A percentile compares a stretch with the other conserved stretches of the same genome.
phyloP scores from a whole-genome alignment of 148 eudicot genomes.

The Fallopia convolvulus region DNA sequence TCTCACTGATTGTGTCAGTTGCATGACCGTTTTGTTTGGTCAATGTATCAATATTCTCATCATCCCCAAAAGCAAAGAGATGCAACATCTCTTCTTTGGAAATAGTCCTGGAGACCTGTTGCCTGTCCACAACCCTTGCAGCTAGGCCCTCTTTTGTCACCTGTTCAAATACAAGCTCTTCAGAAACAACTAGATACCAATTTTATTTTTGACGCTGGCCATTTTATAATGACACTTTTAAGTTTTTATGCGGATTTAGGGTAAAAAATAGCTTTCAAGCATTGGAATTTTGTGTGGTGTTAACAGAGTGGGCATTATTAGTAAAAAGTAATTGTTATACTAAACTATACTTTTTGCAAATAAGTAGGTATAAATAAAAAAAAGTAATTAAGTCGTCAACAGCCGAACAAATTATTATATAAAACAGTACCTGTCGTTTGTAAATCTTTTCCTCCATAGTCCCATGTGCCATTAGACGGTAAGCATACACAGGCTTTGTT shows the following conservation, averaged over 20 bases:
- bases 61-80: constrained; percentile 86
- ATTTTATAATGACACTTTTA: too few species aligned
- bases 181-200: constrained; percentile 11
- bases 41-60: constrained; percentile 45
- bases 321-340: too few species aligned
- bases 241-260: too few species aligned
- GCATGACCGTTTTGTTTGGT: constrained; percentile 30
- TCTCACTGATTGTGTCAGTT: constrained; percentile 21
- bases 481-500: constrained; percentile 92
- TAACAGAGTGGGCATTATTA: too few species aligned
- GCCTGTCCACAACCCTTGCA: constrained; percentile 96
- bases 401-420: too few species aligned
- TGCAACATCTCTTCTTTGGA: constrained; percentile 95
- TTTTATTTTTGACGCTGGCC: neutral
- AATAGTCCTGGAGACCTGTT: constrained; percentile 87
- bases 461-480: constrained; percentile 86
- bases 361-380: too few species aligned
- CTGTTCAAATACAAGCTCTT: constrained; percentile 27
- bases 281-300: too few species aligned
- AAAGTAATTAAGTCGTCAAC: too few species aligned
- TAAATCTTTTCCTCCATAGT: constrained; percentile 97
- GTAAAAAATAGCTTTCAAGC: too few species aligned
- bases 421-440: constrained; percentile 82
- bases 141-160: constrained; percentile 98
- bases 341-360: too few species aligned